A percentile compares a stretch with the other conserved stretches of the same genome.
Evolutionary conservation across 2,329 filamentous ascomycete species (phyloP).

Genomic region (Triangularia setosa): DNA sequence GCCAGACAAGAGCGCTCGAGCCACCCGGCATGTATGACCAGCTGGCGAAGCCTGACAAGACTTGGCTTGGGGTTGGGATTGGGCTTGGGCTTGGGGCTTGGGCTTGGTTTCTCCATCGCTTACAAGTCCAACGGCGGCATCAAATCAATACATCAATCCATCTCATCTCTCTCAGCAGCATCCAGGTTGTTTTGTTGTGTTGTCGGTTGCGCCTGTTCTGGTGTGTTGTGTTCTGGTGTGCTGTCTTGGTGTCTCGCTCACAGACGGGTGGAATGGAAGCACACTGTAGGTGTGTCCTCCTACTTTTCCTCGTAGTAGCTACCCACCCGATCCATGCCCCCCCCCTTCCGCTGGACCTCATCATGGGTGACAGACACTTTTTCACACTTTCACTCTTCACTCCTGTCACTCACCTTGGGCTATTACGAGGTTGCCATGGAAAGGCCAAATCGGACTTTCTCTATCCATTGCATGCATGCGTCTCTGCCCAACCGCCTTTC

Average conservation of each 20-base stretch:
- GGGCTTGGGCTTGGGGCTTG: neutral
- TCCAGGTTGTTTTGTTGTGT: no score
- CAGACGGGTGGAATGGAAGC: no score
- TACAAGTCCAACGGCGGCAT: no score
- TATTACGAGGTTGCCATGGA: no score
- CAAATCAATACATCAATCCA: neutral
- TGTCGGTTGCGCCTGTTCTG: neutral
- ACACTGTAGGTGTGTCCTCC: no score
- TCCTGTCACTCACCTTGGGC: neutral
- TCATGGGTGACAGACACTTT: no score
- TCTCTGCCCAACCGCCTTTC: slow-evolving; percentile 25
- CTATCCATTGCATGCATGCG: slow-evolving; percentile 21
- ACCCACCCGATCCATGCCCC: no score
- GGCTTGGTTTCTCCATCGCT: neutral
- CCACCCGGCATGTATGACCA: slow-evolving; percentile 11
- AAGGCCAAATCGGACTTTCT: slow-evolving; percentile 7
- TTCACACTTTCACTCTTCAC: no score
- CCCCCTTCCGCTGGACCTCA: no score
- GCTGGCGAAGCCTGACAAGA: slow-evolving; percentile 10
- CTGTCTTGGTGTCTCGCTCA: neutral
- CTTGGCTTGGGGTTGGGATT: neutral
- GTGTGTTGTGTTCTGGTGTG: neutral
- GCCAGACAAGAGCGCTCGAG: slow-evolving; percentile 18
- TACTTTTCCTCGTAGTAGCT: no score
- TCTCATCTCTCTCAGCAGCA: neutral